Percentiles rank a stretch among this genome's conserved stretches.
Evolutionary conservation across 2,329 filamentous ascomycete species (phyloP).

Genomic region (Pleoardoris graminearum): DNA sequence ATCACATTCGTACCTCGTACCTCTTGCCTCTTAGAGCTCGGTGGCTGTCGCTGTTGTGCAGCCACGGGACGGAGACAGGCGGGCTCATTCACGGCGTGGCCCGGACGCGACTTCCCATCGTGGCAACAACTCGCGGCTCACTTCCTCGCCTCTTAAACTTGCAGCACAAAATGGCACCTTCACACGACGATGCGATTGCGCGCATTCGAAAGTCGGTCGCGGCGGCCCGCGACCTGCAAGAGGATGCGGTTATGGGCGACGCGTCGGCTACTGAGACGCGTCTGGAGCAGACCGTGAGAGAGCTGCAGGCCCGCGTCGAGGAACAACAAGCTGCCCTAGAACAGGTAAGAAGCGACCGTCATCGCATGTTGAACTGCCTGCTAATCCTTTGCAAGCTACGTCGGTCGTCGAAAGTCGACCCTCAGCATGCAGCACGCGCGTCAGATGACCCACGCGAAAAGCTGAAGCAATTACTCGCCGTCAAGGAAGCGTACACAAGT

Average conservation of each 20-base stretch:
- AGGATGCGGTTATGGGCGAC: slow-evolving; percentile 44
- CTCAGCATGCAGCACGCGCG: slow-evolving; percentile 35
- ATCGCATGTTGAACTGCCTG: background rate
- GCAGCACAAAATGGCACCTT: slow-evolving; percentile 26
- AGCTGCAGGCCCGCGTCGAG: slow-evolving; percentile 61
- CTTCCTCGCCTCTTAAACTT: background rate
- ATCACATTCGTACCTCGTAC: too few relatives aligned
- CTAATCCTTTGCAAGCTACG: slow-evolving; percentile 49
- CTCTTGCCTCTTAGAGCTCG: too few relatives aligned
- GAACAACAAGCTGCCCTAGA: slow-evolving; percentile 54
- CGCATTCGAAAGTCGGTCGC: slow-evolving; percentile 38
- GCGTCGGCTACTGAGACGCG: slow-evolving; percentile 54
- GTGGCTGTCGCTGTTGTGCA: background rate
- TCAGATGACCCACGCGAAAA: slow-evolving; percentile 41
- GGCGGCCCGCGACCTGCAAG: slow-evolving; percentile 25
- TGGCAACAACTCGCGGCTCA: background rate
- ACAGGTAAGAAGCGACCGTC: slow-evolving; percentile 39
- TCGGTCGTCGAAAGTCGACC: slow-evolving; percentile 27
- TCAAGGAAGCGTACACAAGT: slow-evolving; percentile 68
- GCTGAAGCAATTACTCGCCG: slow-evolving; percentile 52
- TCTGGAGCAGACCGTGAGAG: slow-evolving; percentile 68
- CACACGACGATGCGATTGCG: slow-evolving; percentile 17
- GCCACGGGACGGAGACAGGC: too few relatives aligned
- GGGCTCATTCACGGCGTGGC: too few relatives aligned
- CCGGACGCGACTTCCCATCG: slow-evolving; percentile 6